Base-by-base conservation (phyloP, 2,329 filamentous ascomycete genomes). In the Cladophialophora immunda region DNA sequence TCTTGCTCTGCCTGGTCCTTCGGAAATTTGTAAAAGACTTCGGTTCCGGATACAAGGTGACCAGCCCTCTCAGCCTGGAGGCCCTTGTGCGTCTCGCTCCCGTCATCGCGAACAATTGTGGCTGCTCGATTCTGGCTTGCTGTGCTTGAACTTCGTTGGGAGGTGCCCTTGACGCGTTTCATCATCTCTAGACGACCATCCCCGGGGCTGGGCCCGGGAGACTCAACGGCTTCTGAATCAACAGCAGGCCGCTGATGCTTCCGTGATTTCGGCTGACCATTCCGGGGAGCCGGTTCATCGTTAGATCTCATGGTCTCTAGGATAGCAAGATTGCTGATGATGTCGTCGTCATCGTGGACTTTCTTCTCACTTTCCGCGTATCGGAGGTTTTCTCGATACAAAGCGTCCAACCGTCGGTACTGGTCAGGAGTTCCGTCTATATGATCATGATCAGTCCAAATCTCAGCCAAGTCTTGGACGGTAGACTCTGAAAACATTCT, bases 1-100 rank as follows among this genome's bases (percentile, higher is more conserved):
- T 81, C 86, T 76, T 82, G 78, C n/a, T 81, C 82, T 66, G 81
- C 79, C 66, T 81, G 79, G 68, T 83, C 83, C 69, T 84, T 83
- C 70, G 80, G 81, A 64, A 83, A 81, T 65, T 83, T 83, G 72
- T 82, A 84, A 32, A 83, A 82, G 8, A 84, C 82, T 70, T 84
- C 81, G 15, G 81, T 80, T 5, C 82, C 82, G n/a, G 83, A 72
- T 29, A 78, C 75, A 3, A 84, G 75, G 30, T 79, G 77, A 3
- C 80, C 81, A 66, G 74, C 79, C 65, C 78, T 79, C 67, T 83
- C 82, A 4, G 81, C 81, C 34, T 78, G 70, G 2, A 80, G 78
- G 6, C 79, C 81, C 65, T 62, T 58, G 32, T 83, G 82, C 30
- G 76, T 74, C 1, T 79, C 77, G 62, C 81, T 79, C 1, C 74